phyloP scores from a whole-genome alignment of 2,329 filamentous ascomycete species.

The Botrytis deweyae region DNA sequence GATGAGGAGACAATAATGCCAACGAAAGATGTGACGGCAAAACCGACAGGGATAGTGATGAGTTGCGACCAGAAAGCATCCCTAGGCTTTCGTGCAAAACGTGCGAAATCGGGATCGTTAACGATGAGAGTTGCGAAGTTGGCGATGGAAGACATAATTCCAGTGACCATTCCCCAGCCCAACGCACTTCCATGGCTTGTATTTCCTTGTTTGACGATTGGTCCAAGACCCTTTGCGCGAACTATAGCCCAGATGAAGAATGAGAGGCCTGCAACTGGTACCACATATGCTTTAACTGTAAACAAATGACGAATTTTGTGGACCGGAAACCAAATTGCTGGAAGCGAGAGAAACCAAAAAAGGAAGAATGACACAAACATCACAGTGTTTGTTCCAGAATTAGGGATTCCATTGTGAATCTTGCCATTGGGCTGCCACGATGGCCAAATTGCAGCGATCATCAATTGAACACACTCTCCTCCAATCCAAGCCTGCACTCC shows the following conservation, averaged over 20 bases:
- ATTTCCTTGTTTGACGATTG: constrained; percentile 70
- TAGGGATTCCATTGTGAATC: constrained; percentile 66
- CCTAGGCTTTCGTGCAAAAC: constrained; percentile 73
- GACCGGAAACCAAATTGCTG: constrained; percentile 86
- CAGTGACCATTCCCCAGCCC: constrained; percentile 79
- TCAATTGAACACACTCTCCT: constrained; percentile 79
- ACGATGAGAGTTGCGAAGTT: constrained; percentile 89
- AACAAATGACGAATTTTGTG: constrained; percentile 88
- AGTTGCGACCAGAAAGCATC: constrained; percentile 82
- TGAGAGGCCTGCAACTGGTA: constrained; percentile 77
- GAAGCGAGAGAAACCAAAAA: constrained; percentile 79
- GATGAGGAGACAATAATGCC: constrained; percentile 76
- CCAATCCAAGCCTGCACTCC: constrained; percentile 85
- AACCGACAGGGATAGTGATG: constrained; percentile 68
- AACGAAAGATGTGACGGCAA: constrained; percentile 80
- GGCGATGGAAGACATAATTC: constrained; percentile 84
- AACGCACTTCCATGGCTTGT: constrained; percentile 64
- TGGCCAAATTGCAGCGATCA: constrained; percentile 83
- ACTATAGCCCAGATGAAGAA: constrained; percentile 88
- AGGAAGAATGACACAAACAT: constrained; percentile 81
- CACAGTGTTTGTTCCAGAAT: constrained; percentile 70
- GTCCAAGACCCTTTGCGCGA: constrained; percentile 77
- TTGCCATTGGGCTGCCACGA: constrained; percentile 46
- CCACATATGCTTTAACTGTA: constrained; percentile 83
- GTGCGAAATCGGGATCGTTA: constrained; percentile 78